Base-by-base conservation (phyloP, 2,329 filamentous ascomycete genomes). In the Talaromyces piceae region DNA sequence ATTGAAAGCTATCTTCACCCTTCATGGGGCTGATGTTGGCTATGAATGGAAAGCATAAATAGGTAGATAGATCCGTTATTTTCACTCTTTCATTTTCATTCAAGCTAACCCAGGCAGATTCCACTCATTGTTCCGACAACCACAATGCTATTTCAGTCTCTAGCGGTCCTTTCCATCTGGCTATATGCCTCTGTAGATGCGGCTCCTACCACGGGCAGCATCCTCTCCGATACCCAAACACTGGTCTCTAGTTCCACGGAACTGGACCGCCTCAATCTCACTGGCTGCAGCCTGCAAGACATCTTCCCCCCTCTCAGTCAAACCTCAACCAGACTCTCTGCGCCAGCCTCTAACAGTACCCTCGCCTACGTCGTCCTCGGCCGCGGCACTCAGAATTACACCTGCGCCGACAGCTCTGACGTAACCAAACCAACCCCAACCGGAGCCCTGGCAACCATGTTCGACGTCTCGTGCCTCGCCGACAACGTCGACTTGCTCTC, bases 321-420 rank as follows among this genome's bases (percentile, higher is more conserved):
- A 7, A 58, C 61, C 13, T 48, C 54, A 3, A 30, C 50, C 11
- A 44, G 56, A 4, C 63, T 73, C 2, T 63, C 68, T 12, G 27
- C 27, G 5, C 67, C 68, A 8, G 57, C 61, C 3, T 33, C 49
- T 5, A 57, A 57, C 16, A 50, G 69, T 31, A 59, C 54, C 7
- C 70, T 78, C 45, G 66, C 73, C 51, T 68, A 73, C 54, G 60
- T 78, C 46, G 70, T 70, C 5, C 55, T 76, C 18, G 76, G 75
- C 49, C 63, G 68, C 22, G 76, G 76, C 33, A 75, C 72, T 11
- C 75, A 78, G 55, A 78, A 77, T 64, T 78, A 77, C 58, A 73
- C 71, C 13, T 78, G 75, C 55, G 45, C 57, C 2, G 57, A 66
- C 30, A 56, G 58, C 28, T 50, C 60, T 5, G 54, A 56, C 3